Percentiles rank a stretch among this genome's conserved stretches.
Conservation (phyloP, 495 filamentous ascomycete genomes). For the Aspergillus sclerotioniger region DNA sequence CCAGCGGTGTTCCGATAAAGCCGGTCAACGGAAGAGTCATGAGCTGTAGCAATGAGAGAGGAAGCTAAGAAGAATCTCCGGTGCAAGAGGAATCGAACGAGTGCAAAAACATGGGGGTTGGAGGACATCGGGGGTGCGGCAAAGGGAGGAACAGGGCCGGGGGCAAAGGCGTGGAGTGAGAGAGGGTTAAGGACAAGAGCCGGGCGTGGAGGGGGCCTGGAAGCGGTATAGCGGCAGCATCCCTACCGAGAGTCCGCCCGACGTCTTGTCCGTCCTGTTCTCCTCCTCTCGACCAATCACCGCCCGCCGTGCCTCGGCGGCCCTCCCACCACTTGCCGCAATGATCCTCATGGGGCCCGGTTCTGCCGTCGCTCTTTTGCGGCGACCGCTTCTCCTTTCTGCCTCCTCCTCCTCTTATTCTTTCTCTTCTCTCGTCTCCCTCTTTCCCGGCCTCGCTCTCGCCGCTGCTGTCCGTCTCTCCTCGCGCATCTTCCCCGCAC, state of each 20-base stretch:
- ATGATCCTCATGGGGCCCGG: conserved; percentile 23
- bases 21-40: not conserved
- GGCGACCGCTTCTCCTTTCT: conserved; percentile 44
- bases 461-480: conserved; percentile 17
- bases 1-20: not conserved
- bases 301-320: conserved; percentile 24
- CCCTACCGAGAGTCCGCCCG: conserved; percentile 25
- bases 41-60: not conserved
- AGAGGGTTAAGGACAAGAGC: conserved; percentile 3
- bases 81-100: conserved; percentile 40
- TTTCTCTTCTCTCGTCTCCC: conserved; percentile 30
- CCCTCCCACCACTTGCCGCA: conserved; percentile 23
- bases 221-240: conserved; percentile 19
- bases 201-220: conserved; percentile 10
- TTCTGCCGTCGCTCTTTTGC: conserved; percentile 37
- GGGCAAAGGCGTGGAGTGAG: conserved; percentile 1
- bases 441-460: conserved; percentile 22
- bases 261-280: conserved; percentile 30
- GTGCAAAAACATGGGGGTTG: conserved; percentile 34
- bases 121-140: conserved; percentile 14
- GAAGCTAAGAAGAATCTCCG: conserved; percentile 14
- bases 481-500: conserved; percentile 22
- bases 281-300: conserved; percentile 49
- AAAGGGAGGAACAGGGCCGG: not conserved
- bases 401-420: conserved; percentile 31